Evolutionary conservation across 2,329 filamentous ascomycete genomes (phyloP), one percentile per base, ranked within the genome.

Genomic region (Trichocomaceae sp.): DNA sequence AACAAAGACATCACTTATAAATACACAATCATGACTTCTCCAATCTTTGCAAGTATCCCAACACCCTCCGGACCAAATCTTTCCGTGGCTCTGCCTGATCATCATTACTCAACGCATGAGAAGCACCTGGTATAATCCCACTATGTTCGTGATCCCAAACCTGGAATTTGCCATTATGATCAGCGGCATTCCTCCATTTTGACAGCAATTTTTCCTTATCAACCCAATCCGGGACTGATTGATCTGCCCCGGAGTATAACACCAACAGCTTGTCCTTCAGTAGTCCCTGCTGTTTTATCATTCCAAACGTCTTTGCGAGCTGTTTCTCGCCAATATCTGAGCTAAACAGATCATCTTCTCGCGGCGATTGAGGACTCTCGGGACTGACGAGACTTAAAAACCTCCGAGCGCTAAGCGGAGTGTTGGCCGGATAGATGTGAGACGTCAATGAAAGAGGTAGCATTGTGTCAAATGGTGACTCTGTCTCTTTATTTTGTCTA

Each of bases 321-420:
- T 74, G 73, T n/a, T 78, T 75, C 19, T 78, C 75, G 0, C 73
- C 64, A 2, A 90, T 71, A 63, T 90, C 85, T 2, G 80, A 82
- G 3, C 84, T 88, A 72, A 92, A 93, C 66, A 84, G 89, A 65
- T 93, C 89, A 63, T 93, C 88, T 52, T 86, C 84, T 8, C 85
- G 87, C 4, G 80, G 72, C 49, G 75, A 70, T 37, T 74, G 69
- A 3, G 77, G 77, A 3, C 72, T 75, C 9, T 56, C 59, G 0
- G 66, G 66, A 26, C 61, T 66, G 0, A 77, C 72, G 7, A 84
- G 68, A 37, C 77, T 78, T n/a, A 82, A 61, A 66, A 78, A 82
- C 10, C 82, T 64, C 35, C 70, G 70, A 1, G 82, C 79, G 1
- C 70, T 75, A 6, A 82, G 69, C 0, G 77, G 76, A 1, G 68